phyloP scores from a whole-genome alignment of 1,284 basidiomycete species.

The Kwoniella shivajii region DNA sequence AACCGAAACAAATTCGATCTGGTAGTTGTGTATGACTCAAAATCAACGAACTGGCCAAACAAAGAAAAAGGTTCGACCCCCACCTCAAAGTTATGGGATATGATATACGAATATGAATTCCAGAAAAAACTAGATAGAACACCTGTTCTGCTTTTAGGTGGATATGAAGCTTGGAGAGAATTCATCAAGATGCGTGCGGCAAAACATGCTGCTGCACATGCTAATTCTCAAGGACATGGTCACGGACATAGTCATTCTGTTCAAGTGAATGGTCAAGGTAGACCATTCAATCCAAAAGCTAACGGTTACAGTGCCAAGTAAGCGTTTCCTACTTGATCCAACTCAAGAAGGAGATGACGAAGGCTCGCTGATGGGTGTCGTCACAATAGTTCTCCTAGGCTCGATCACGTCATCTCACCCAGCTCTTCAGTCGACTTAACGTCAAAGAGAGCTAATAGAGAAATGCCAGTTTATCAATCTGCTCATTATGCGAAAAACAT shows the following conservation, averaged over 20 bases:
- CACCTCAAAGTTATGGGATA: slow-evolving; percentile 64
- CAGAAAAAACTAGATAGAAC: slow-evolving; percentile 71
- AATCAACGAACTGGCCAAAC: slow-evolving; percentile 62
- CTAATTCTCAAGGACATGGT: slow-evolving; percentile 9
- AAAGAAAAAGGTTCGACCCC: slow-evolving; percentile 58
- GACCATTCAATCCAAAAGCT: slow-evolving; percentile 20
- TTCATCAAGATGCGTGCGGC: slow-evolving; percentile 56
- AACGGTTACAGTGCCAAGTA: slow-evolving; percentile 15
- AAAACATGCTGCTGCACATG: slow-evolving; percentile 14
- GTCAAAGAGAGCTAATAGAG: slow-evolving; percentile 33
- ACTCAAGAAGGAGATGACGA: too few relatives aligned
- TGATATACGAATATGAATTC: slow-evolving; percentile 74
- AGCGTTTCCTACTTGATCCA: too few relatives aligned
- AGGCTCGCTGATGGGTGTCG: background rate
- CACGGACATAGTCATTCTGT: slow-evolving; percentile 7
- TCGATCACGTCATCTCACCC: slow-evolving; percentile 11
- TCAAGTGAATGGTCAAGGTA: slow-evolving; percentile 6
- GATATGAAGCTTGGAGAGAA: slow-evolving; percentile 77
- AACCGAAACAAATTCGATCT: slow-evolving; percentile 86
- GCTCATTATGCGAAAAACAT: slow-evolving; percentile 47
- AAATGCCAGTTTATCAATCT: slow-evolving; percentile 44
- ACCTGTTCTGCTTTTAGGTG: slow-evolving; percentile 84
- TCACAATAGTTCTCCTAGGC: slow-evolving; percentile 5
- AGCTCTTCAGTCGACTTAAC: slow-evolving; percentile 14
- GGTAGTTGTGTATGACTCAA: slow-evolving; percentile 82